Evolutionary conservation across 108 stramenopile species (phyloP), one percentile per base, ranked within the genome.

Genomic region (Fragilaria crotonensis): DNA sequence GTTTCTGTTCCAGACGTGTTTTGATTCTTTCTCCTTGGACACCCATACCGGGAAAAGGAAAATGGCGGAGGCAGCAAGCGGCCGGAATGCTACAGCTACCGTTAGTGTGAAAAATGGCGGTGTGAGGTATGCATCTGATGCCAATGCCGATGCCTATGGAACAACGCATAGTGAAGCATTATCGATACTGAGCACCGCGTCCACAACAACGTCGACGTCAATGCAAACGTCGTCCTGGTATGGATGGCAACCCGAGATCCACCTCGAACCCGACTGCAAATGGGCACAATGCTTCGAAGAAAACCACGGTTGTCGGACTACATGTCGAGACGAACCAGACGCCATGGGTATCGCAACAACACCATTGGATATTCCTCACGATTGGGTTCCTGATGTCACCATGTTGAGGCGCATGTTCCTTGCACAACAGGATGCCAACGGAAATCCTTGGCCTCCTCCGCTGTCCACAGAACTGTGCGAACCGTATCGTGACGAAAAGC

Each of bases 371-470:
- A 52, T 52, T 17, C 45, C 50, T 1, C 45, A 70, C 32, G 56
- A 72, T 59, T 86, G 85, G 85, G 63, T 87, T 30, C 85, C 85
- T 0, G 85, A 86, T 63, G 85, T 83, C 41, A 81, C 77, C 25
- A 80, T 86, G 70, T 47, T 86, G 4, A 62, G 71, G 23, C 68
- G 76, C 20, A 86, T 86, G 85, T 30, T 68, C 25, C 4, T 76
- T 45, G 31, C 73, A 25, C 81, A 81, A 23, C 48, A 68, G 30
- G 85, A 86, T 48, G 23, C 54, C n/a, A 49, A 80, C 47, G 85
- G 81, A 20, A 80, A 83, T 77, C 68, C 77, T 17, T 86, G 82
- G 63, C 85, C 85, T 25, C 85, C 85, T 20, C 75, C 75, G 0
- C 30, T 86, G 32, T 60, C 66, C 14, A 44, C 54, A 0, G 85